Base-by-base conservation (phyloP, 306 rosid genomes). In the Gastrolobium villosum region DNA sequence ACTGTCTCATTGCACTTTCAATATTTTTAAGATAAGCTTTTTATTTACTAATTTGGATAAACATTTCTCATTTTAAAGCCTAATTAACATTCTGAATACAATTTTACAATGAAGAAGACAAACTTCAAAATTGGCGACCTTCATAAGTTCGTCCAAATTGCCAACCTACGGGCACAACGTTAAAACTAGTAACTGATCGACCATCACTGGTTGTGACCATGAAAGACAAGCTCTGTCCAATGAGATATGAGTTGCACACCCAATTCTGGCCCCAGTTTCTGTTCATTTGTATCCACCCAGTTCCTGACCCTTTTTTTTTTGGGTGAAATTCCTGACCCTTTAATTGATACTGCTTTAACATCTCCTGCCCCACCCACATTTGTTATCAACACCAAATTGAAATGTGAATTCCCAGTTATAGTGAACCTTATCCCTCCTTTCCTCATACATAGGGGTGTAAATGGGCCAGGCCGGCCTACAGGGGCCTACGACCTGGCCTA, bases 191-290 rank as follows among this genome's bases (percentile, higher is more conserved):
- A 10, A 88, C 31, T 4, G 88, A 81, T 56, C 56, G 46, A 2
- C 93, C 93, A 65, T 89, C 93, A 15, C 93, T 89, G n/a, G 87
- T 71, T 9, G 94, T 89, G 72, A 89, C 85, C 26, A 75, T 84
- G 75, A 91, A 87, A 2, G 94, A 89, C 1, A 89, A 87, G 54
- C 74, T 69, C 41, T 89, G 92, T 11, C 92, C 92, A 5, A 87
- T 85, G 4, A 89, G 83, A 70, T 76, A 61, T 7, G 83, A 62
- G 76, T 86, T 89, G 72, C 86, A 84, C 48, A 89, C 90, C 94
- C 96, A 91, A 39, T 91, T 91, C 66, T 91, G 90, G 1, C 94
- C 96, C 94, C 92, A 87, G 30, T 91, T 91, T 65, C 90, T 81
- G 0, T 87, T 87, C 94, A 89, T 81, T 65, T 82, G 3, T 37